Conservation (phyloP, 1,284 basidiomycete genomes). For the Ceraceosorus guamensis region DNA sequence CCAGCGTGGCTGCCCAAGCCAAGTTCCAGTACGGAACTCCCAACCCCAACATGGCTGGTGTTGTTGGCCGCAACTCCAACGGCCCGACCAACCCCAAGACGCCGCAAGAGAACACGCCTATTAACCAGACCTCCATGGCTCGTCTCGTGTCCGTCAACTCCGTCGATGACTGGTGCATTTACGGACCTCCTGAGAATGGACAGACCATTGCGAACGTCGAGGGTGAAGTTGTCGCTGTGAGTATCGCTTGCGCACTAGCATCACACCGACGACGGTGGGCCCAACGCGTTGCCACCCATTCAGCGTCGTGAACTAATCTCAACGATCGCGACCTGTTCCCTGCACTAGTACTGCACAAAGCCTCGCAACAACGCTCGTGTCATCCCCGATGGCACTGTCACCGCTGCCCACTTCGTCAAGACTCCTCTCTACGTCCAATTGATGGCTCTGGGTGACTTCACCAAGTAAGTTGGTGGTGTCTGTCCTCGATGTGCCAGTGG, state of each 20-base stretch:
- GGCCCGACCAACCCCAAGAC: constrained; percentile 39
- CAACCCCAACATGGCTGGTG: constrained; percentile 29
- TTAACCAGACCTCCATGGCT: constrained; percentile 43
- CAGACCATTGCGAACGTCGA: constrained; percentile 61
- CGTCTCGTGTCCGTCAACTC: constrained; percentile 45
- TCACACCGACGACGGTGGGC: too few relatives aligned
- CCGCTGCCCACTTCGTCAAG: constrained; percentile 45
- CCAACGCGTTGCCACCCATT: too few relatives aligned
- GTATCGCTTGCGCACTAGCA: too few relatives aligned
- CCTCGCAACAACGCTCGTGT: constrained; percentile 47
- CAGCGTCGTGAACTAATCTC: too few relatives aligned
- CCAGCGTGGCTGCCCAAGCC: constrained; percentile 10
- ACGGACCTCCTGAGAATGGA: constrained; percentile 49
- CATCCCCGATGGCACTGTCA: constrained; percentile 47
- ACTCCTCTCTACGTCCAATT: constrained; percentile 52
- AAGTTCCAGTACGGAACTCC: constrained; percentile 40
- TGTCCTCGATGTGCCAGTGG: not conserved
- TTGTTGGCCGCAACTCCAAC: constrained; percentile 21
- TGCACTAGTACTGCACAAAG: constrained; percentile 59
- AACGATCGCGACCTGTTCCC: too few relatives aligned
- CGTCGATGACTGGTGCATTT: constrained; percentile 48
- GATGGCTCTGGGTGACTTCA: constrained; percentile 49
- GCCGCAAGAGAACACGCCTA: constrained; percentile 38
- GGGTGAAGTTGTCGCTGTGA: constrained; percentile 58
- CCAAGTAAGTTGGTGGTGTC: constrained; percentile 11